These are phyloP conservation scores for Arxiozyma bovina DNA, from an alignment of 1,139 yeast species.

Conservation along the genomic window DNA sequence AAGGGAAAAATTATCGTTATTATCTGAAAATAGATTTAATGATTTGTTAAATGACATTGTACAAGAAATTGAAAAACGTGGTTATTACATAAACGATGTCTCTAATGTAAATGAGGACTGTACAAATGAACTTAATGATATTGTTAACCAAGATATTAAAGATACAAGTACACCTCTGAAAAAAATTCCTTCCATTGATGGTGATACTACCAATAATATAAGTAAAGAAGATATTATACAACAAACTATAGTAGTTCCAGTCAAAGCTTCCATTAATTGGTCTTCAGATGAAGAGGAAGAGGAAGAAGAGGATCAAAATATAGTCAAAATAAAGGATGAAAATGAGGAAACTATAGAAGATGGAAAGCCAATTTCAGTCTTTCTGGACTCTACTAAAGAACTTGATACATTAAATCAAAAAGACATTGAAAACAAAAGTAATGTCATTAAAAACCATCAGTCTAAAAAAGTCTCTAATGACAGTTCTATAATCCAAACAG, in stretches of 20 bases:
- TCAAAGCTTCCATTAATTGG: conserved; percentile 72
- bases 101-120: neutral
- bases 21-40: conserved; percentile 72
- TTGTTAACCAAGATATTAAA: neutral
- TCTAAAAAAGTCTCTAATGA: neutral
- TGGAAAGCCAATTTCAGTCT: neutral
- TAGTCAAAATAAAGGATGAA: neutral
- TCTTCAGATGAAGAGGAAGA: conserved; percentile 68
- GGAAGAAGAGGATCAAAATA: conserved; percentile 17
- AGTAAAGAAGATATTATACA: conserved; percentile 29
- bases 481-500: neutral
- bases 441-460: no score
- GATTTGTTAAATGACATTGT: conserved; percentile 89
- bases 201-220: conserved; percentile 2
- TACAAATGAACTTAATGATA: neutral
- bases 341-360: neutral
- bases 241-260: conserved; percentile 60
- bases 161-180: neutral
- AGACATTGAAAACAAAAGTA: no score
- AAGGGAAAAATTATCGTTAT: conserved; percentile 75
- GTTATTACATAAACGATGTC: conserved; percentile 33
- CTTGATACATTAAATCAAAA: neutral
- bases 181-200: neutral
- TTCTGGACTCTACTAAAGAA: neutral
- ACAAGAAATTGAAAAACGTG: conserved; percentile 76